Evolutionary conservation across 225 moss, liverwort and hornwort species (phyloP).

Genomic region (Sphagnum contortum): DNA sequence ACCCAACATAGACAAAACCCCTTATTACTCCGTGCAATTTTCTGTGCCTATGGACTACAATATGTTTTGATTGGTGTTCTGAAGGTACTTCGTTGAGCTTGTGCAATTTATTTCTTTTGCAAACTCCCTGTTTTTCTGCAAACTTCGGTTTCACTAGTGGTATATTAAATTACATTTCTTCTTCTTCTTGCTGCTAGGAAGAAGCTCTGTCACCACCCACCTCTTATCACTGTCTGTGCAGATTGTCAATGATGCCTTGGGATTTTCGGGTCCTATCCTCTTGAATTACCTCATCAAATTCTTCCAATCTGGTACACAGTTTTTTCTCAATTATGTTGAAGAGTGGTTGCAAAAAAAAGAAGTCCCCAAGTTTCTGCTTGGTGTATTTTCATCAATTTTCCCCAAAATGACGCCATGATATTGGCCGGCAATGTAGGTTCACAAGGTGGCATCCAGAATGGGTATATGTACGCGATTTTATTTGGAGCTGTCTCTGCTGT

Average conservation of each 20-base stretch:
- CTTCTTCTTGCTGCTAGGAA: neutral
- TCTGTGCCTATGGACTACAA: slow-evolving; percentile 50
- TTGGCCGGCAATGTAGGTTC: too few relatives aligned
- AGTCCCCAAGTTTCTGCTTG: neutral
- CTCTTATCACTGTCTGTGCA: slow-evolving; percentile 3
- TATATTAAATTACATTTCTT: neutral
- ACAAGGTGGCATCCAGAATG: slow-evolving; percentile 8
- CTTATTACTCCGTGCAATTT: slow-evolving; percentile 62
- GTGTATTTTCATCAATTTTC: neutral
- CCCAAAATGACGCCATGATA: neutral
- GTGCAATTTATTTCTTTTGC: neutral
- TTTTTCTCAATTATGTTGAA: neutral
- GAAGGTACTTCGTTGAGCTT: slow-evolving; percentile 30
- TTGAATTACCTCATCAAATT: slow-evolving; percentile 50
- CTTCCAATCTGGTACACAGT: slow-evolving; percentile 33
- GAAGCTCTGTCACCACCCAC: too few relatives aligned
- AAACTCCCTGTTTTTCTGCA: neutral
- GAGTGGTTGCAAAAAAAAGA: too few relatives aligned
- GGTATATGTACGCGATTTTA: slow-evolving; percentile 33
- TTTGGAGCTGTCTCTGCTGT: slow-evolving; percentile 33
- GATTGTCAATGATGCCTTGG: slow-evolving; percentile 33
- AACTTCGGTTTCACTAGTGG: slow-evolving; percentile 2
- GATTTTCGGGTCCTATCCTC: slow-evolving; percentile 39
- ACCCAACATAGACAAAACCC: slow-evolving; percentile 17
- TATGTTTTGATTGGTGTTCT: slow-evolving; percentile 63